Evolutionary conservation across 441 rosid species (phyloP).

Genomic region (Iberis amara): DNA sequence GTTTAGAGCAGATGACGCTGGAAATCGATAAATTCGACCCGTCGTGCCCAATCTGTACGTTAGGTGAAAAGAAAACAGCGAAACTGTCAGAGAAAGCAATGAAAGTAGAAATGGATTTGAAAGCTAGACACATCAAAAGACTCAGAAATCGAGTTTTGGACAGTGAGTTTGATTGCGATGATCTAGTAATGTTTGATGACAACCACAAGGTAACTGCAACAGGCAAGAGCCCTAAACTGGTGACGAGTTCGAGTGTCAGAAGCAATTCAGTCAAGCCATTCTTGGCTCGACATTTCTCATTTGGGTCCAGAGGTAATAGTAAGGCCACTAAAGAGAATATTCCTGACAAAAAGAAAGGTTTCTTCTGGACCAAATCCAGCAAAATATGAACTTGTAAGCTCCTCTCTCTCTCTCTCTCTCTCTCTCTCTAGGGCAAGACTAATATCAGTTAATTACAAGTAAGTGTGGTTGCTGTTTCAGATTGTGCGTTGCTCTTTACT

Average conservation of each 20-base stretch:
- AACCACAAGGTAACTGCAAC: conserved; percentile 28
- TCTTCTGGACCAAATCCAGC: conserved; percentile 83
- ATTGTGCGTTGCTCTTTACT: conserved; percentile 15
- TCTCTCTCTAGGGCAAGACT: not conserved
- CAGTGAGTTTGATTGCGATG: conserved; percentile 47
- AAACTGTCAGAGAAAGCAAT: conserved; percentile 77
- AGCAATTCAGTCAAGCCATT: conserved; percentile 54
- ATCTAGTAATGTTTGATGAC: conserved; percentile 41
- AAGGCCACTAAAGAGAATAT: conserved; percentile 45
- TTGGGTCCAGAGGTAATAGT: conserved; percentile 56
- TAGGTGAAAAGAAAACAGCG: conserved; percentile 70
- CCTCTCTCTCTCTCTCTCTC: not conserved
- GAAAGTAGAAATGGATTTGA: conserved; percentile 66
- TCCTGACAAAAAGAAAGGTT: conserved; percentile 52
- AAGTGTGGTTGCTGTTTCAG: conserved; percentile 23
- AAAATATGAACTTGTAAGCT: conserved; percentile 48
- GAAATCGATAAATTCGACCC: conserved; percentile 87
- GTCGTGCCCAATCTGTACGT: conserved; percentile 81
- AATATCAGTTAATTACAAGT: not conserved
- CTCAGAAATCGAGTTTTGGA: conserved; percentile 63
- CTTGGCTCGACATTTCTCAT: conserved; percentile 69
- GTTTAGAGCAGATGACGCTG: conserved; percentile 83
- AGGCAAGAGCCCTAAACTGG: conserved; percentile 49
- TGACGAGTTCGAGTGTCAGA: conserved; percentile 66
- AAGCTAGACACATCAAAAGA: conserved; percentile 53